Base-by-base conservation (phyloP, 225 moss, liverwort and hornwort species). In the Ulota crispa region DNA sequence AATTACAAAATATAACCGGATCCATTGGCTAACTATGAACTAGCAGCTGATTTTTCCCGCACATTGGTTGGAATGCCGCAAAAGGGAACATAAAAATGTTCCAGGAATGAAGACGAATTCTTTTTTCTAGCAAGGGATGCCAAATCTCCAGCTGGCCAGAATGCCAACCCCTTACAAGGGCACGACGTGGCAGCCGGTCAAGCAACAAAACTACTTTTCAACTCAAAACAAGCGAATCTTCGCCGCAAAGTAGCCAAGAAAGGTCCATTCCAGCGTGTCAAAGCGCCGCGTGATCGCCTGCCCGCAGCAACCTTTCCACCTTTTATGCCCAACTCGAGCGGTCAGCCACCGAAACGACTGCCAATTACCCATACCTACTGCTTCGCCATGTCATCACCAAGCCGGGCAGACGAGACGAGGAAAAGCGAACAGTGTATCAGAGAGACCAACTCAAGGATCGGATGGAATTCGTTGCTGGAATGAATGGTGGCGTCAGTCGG, bases 171-270 rank as follows among this genome's bases (percentile, higher is more conserved):
- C 18, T 6, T 6, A 5, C 4, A 4, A 3, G 45, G 45, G 45
- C 14, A 9, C 39, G 0, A 39, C 0, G 50, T 50, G 50, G 50
- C 50, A 50, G 16, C 6, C 18, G 50, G 1, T 50, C 50, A 50
- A 50, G 18, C 50, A 50, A 18, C 18, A 50, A 18, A 42, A 62
- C 34, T 27, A 21, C 20, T 0, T 28, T 28, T 0, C 2, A 75
- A 42, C 15, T 54, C 8, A 3, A 14, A 20, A 1, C 0, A 0
- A 4, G 21, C 15, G 73, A 73, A 81, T 75, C 74, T 81, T 81
- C 43, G 74, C 81, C 43, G 74, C 81, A 67, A 75, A 75, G 81
- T 18, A 24, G 74, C 81, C 32, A 43, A 31, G 30, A 57, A 67
- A 57, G 42, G 81, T 31, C 18, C 73, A 56, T 14, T 41, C 81